phyloP scores from a whole-genome alignment of 1,284 basidiomycete genomes.

The Rhodotorula sp. region DNA sequence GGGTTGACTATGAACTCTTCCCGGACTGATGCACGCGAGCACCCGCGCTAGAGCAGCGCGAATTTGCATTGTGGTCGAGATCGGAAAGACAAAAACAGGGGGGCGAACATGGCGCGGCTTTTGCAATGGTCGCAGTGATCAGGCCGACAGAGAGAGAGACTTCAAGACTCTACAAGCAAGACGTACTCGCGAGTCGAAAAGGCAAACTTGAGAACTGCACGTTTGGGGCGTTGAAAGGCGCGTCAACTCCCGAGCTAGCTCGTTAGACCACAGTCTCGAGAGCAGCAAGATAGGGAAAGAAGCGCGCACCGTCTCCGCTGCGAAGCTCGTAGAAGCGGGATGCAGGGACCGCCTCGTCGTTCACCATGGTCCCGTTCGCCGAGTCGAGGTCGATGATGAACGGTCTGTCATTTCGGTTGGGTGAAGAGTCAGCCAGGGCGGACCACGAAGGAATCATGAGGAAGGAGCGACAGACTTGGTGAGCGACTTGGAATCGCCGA shows the following conservation, averaged over 20 bases:
- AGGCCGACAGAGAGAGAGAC: too few species aligned
- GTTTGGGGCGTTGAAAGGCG: too few species aligned
- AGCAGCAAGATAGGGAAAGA: neutral
- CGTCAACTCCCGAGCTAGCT: neutral
- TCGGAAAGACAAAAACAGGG: too few species aligned
- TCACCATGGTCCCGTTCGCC: constrained; percentile 91
- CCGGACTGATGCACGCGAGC: too few species aligned
- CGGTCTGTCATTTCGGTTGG: constrained; percentile 58
- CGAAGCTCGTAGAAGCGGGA: constrained; percentile 89
- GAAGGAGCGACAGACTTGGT: constrained; percentile 65
- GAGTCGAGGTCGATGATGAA: constrained; percentile 96
- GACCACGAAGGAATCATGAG: neutral
- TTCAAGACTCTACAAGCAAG: constrained; percentile 54
- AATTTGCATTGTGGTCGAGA: too few species aligned
- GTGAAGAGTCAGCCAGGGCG: neutral
- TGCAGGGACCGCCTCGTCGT: constrained; percentile 76
- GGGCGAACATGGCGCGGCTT: too few species aligned
- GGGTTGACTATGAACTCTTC: too few species aligned
- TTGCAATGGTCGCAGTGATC: too few species aligned
- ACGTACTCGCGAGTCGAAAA: constrained; percentile 84
- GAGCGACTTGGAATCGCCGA: constrained; percentile 68
- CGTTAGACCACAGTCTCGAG: too few species aligned
- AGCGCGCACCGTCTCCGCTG: constrained; percentile 72
- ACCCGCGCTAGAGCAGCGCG: too few species aligned
- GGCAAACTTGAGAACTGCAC: constrained; percentile 83